Evolutionary conservation across 2,329 filamentous ascomycete genomes (phyloP).

Genomic region (Xylaria arbuscula): DNA sequence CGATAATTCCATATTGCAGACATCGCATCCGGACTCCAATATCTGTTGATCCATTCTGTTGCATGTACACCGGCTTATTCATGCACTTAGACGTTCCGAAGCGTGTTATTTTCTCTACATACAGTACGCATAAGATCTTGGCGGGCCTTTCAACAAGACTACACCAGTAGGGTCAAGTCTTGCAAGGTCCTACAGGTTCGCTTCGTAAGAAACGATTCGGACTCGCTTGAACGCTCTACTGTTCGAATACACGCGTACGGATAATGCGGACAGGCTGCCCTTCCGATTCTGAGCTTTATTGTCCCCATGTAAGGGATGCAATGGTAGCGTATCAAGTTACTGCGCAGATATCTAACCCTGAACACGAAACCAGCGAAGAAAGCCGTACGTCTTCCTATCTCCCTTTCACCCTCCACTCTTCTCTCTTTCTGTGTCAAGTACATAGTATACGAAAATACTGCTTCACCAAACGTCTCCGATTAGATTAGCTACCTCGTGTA

Average conservation of each 20-base stretch:
- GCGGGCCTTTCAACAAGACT: constrained; percentile 4
- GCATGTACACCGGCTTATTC: constrained; percentile 21
- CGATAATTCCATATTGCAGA: constrained; percentile 12
- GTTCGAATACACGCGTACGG: background rate
- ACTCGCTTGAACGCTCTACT: background rate
- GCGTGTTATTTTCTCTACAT: background rate
- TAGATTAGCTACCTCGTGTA: background rate
- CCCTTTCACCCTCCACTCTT: background rate
- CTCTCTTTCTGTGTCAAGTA: background rate
- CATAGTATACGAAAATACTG: background rate
- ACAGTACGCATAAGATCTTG: constrained; percentile 4
- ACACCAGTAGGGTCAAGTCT: constrained; percentile 3
- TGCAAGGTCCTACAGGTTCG: constrained; percentile 13
- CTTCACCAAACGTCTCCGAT: background rate
- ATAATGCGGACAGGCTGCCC: background rate
- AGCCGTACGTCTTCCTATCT: background rate
- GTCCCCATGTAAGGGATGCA: background rate
- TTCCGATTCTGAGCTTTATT: background rate
- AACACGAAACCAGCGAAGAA: background rate
- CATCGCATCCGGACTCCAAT: constrained; percentile 23
- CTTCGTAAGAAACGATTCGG: constrained; percentile 8
- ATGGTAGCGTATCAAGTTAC: background rate
- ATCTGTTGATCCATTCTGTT: constrained; percentile 17
- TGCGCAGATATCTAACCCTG: background rate
- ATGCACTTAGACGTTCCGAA: background rate